Percentiles rank a stretch among this genome's conserved stretches.
These are phyloP conservation scores for Paxillus rubicundulus DNA, from an alignment of 768 basidiomycete species.

Conservation along the genomic window DNA sequence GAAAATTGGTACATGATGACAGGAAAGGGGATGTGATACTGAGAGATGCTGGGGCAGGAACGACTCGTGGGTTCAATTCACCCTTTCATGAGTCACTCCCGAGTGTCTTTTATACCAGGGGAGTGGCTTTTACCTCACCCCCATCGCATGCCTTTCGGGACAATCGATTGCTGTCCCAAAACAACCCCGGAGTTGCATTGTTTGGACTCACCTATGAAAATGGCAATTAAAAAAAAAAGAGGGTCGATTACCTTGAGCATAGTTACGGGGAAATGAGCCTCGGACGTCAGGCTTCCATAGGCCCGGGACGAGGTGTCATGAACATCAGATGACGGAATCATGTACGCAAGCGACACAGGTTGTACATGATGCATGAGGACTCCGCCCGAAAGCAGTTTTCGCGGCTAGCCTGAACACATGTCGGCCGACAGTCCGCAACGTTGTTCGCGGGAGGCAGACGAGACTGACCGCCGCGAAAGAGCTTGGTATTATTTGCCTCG, in stretches of 20 bases:
- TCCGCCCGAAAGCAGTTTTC: constrained; percentile 14
- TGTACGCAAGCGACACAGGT: constrained; percentile 7
- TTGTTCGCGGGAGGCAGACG: constrained; percentile 1
- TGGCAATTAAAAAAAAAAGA: constrained; percentile 17
- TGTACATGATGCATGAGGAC: constrained; percentile 15
- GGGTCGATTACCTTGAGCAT: constrained; percentile 19
- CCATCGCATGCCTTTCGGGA: constrained; percentile 12
- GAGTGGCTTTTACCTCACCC: constrained; percentile 29
- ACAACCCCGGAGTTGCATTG: constrained; percentile 28
- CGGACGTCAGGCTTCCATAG: constrained; percentile 13
- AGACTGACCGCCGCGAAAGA: constrained; percentile 1
- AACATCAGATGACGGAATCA: constrained; percentile 19
- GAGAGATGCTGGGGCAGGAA: background rate
- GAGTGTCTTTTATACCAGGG: constrained; percentile 25
- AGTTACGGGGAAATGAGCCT: constrained; percentile 17
- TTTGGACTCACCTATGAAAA: constrained; percentile 15
- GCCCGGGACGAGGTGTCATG: constrained; percentile 12
- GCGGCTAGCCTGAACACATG: constrained; percentile 2
- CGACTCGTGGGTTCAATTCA: background rate
- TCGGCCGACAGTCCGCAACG: constrained; percentile 4
- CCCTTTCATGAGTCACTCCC: constrained; percentile 2
- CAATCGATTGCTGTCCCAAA: constrained; percentile 21
- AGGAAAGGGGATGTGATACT: background rate
- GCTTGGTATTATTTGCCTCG: constrained; percentile 8
- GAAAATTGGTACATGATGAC: constrained; percentile 18